Conservation (phyloP, 1,139 yeast genomes). For the Schizosaccharomyces versatilis region DNA sequence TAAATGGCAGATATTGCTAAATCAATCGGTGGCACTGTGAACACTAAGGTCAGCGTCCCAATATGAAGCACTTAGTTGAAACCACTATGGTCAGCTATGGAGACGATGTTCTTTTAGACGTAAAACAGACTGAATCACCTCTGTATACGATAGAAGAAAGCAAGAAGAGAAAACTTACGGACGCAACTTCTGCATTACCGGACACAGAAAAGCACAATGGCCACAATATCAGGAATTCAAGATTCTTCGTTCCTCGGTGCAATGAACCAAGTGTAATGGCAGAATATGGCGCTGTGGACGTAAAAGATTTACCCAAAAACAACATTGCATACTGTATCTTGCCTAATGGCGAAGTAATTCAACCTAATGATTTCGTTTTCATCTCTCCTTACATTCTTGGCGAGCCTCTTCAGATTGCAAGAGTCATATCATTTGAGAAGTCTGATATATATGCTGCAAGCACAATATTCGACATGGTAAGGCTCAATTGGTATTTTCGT, state of each 20-base stretch:
- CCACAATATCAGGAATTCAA: not conserved
- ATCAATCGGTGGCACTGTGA: too few relatives aligned
- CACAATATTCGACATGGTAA: constrained; percentile 21
- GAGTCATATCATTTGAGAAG: constrained; percentile 50
- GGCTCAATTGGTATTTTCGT: constrained; percentile 80
- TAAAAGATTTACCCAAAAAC: not conserved
- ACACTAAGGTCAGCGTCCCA: too few relatives aligned
- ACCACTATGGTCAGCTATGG: too few relatives aligned
- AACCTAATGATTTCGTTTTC: constrained; percentile 20
- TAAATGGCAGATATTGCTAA: too few relatives aligned
- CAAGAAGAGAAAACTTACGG: too few relatives aligned
- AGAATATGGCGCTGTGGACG: not conserved
- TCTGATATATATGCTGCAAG: constrained; percentile 4
- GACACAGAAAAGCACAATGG: constrained; percentile 22
- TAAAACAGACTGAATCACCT: too few relatives aligned
- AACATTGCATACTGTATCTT: not conserved
- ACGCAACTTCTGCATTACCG: not conserved
- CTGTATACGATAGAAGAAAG: too few relatives aligned
- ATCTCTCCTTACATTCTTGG: constrained; percentile 87
- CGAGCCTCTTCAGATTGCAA: constrained; percentile 78
- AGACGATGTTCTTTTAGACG: too few relatives aligned
- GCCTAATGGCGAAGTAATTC: not conserved
- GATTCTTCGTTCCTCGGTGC: not conserved
- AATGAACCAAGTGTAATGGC: not conserved
- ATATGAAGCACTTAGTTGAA: too few relatives aligned